A percentile compares a stretch with the other conserved stretches of the same genome.
Conservation (phyloP, 495 filamentous ascomycete genomes). For the Hypoxylon cercidicola region DNA sequence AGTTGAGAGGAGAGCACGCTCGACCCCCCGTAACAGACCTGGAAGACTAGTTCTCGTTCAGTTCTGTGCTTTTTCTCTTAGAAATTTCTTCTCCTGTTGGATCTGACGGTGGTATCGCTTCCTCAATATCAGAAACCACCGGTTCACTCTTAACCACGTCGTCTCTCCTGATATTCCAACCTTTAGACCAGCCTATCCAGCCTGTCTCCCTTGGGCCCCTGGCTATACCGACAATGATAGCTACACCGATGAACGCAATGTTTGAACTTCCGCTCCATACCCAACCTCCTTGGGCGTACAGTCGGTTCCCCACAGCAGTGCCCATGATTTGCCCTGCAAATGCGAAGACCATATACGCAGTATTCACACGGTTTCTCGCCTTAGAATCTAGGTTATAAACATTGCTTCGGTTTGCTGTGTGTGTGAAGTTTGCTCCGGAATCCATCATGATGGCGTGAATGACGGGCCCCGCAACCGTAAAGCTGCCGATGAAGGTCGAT, state of each 20-base stretch:
- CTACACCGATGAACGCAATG: constrained; percentile 71
- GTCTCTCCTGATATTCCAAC: constrained; percentile 63
- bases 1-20: neutral
- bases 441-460: constrained; percentile 79
- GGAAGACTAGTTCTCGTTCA: neutral
- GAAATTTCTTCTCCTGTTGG: neutral
- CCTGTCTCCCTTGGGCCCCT: constrained; percentile 75
- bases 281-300: constrained; percentile 79
- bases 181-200: constrained; percentile 82
- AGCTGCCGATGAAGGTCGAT: constrained; percentile 73
- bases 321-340: constrained; percentile 83
- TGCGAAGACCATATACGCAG: constrained; percentile 79
- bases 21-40: neutral
- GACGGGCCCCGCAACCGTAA: constrained; percentile 77
- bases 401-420: constrained; percentile 77
- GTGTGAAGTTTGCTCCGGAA: constrained; percentile 76
- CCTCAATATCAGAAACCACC: constrained; percentile 16
- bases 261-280: constrained; percentile 72
- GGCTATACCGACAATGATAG: constrained; percentile 65
- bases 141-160: constrained; percentile 37
- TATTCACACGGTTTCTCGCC: constrained; percentile 81
- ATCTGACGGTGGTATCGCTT: neutral
- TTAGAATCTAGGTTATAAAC: constrained; percentile 79
- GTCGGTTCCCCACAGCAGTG: constrained; percentile 74
- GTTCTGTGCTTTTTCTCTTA: neutral